phyloP scores from a whole-genome alignment of 2,329 filamentous ascomycete species.

The Pseudocercospora eumusae region DNA sequence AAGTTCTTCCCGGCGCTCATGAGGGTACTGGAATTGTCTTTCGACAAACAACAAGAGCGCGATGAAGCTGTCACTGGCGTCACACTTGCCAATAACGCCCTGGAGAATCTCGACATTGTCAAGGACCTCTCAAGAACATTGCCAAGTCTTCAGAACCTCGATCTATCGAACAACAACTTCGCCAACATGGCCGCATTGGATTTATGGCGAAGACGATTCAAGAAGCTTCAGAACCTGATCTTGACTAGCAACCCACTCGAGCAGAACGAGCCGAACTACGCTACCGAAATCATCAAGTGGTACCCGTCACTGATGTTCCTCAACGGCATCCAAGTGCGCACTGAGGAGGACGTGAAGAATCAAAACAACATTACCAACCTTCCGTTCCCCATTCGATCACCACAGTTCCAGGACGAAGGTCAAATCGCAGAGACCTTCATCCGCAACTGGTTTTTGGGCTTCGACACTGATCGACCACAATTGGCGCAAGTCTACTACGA shows the following conservation, averaged over 20 bases:
- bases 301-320: constrained; percentile 78
- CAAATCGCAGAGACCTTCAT: constrained; percentile 76
- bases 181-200: constrained; percentile 66
- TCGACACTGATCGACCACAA: constrained; percentile 68
- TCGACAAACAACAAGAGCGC: constrained; percentile 71
- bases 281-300: constrained; percentile 72
- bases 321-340: constrained; percentile 73
- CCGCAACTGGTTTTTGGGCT: constrained; percentile 70
- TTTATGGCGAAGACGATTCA: constrained; percentile 78
- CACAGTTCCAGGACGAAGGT: constrained; percentile 73
- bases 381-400: constrained; percentile 63
- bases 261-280: constrained; percentile 53
- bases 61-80: constrained; percentile 78
- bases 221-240: constrained; percentile 75
- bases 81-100: constrained; percentile 76
- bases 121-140: constrained; percentile 76
- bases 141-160: constrained; percentile 82
- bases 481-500: constrained; percentile 73
- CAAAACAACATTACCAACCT: constrained; percentile 54
- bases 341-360: constrained; percentile 67
- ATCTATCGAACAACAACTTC: constrained; percentile 82
- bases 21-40: constrained; percentile 77
- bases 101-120: constrained; percentile 71
- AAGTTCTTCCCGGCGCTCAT: constrained; percentile 94
- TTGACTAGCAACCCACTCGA: constrained; percentile 74